Base-by-base conservation (phyloP, 2,329 filamentous ascomycete species). In the Plectosphaerella cucumerina region DNA sequence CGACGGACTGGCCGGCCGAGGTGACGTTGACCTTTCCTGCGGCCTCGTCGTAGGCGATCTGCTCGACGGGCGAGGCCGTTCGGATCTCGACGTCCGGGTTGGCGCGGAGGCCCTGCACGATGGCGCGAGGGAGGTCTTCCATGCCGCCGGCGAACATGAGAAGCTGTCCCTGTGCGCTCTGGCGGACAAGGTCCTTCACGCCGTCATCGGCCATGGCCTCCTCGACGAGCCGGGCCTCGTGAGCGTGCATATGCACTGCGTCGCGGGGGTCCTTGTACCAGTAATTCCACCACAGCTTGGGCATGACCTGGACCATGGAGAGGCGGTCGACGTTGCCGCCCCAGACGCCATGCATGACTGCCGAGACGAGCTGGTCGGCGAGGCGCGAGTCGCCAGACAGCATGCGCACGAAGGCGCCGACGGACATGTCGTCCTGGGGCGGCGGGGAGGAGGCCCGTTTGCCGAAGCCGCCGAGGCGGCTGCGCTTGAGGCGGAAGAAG, bases 281-380 rank as follows among this genome's bases (percentile, higher is more conserved):
- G 49, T 51, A 56, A 23, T 62, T 55, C 54, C 85, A 80, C 50
- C 77, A 68, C n/a, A 76, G 56, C 62, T 74, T 75, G 0, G 73
- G 51, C 22, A 68, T 58, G 10, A 85, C 72, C 47, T 82, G 84
- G 59, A 82, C 83, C 45, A 82, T 83, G 67, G 91, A 96, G 47
- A 97, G 74, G 63, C 86, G 79, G 65, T 89, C 84, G 45, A 96
- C 82, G 68, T 97, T 89, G 5, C 94, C 94, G 20, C 92, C 94
- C 67, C 95, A 96, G 52, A 97, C 90, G 41, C 94, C 94, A 67
- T 97, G 94, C 49, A 90, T 62, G 62, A 84, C 71, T 48, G 86
- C 90, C 5, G 90, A 96, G 6, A 84, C 69, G 17, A 96, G 49
- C 60, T 95, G 92, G 58, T 94, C 77, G 14, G 83, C 82, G 6